phyloP scores from a whole-genome alignment of 345 rosid genomes.

The Lepidium aucheri region DNA sequence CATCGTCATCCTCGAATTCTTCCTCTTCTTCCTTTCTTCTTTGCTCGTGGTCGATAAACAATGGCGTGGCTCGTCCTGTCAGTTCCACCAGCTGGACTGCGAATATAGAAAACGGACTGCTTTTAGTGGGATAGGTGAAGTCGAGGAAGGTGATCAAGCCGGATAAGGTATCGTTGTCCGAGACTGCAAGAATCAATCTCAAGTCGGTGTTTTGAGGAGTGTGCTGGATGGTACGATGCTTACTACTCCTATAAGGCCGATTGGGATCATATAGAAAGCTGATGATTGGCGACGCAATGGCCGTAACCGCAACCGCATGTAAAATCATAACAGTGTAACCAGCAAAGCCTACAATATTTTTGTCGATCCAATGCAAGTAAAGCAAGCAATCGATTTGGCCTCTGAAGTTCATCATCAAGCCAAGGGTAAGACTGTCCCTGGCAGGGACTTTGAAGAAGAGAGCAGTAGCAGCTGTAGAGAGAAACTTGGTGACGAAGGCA shows the following conservation, averaged over 20 bases:
- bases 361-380: conserved; percentile 55
- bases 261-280: conserved; percentile 62
- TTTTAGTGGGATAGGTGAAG: conserved; percentile 39
- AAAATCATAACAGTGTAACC: conserved; percentile 46
- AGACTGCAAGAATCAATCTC: conserved; percentile 39
- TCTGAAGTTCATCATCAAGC: conserved; percentile 54
- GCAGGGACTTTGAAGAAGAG: conserved; percentile 32
- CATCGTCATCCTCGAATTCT: not conserved
- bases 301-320: conserved; percentile 24
- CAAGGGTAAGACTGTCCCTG: conserved; percentile 45
- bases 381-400: conserved; percentile 58
- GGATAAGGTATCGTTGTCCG: conserved; percentile 34
- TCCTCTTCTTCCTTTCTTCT: not conserved
- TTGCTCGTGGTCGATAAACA: conserved; percentile 41
- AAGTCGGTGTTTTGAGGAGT: conserved; percentile 36
- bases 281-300: conserved; percentile 36
- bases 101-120: conserved; percentile 34
- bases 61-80: conserved; percentile 44
- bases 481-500: conserved; percentile 34
- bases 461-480: conserved; percentile 24
- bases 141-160: conserved; percentile 51
- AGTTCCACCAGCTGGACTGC: conserved; percentile 57
- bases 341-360: conserved; percentile 27
- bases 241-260: conserved; percentile 58
- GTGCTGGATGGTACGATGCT: conserved; percentile 69